Percentiles rank a stretch among this genome's conserved stretches.
Evolutionary conservation across 352 stramenopile species (phyloP).

Genomic region (Globisporangium mamillatum): DNA sequence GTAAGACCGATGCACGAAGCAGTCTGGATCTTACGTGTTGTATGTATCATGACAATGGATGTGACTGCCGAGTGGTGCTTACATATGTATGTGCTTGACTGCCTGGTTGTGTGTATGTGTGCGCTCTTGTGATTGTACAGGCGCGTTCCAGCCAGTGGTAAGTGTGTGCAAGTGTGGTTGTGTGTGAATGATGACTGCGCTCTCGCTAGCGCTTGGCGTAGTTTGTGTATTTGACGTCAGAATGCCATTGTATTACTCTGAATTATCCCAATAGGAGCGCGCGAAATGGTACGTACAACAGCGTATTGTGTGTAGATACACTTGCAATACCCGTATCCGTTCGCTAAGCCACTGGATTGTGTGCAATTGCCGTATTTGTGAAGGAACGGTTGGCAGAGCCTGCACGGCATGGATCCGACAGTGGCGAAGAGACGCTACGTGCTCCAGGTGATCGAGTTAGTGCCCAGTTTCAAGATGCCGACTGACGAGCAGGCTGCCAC

Average conservation of each 20-base stretch:
- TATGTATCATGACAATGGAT: not conserved
- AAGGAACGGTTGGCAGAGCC: constrained; percentile 46
- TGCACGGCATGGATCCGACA: constrained; percentile 32
- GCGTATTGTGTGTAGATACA: not conserved
- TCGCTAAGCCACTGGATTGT: not conserved
- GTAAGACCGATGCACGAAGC: constrained; percentile 17
- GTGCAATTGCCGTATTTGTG: not conserved
- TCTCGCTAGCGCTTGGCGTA: too few relatives aligned
- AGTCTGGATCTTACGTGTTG: not conserved
- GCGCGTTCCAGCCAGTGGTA: constrained; percentile 54
- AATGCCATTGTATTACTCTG: not conserved
- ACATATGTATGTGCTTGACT: not conserved
- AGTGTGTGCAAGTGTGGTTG: constrained; percentile 9
- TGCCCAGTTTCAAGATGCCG: constrained; percentile 44
- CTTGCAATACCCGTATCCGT: not conserved
- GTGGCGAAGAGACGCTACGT: constrained; percentile 55
- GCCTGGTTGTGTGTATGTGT: not conserved
- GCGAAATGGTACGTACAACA: constrained; percentile 49
- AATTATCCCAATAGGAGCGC: constrained; percentile 28
- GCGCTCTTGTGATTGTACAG: constrained; percentile 12
- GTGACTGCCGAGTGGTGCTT: not conserved
- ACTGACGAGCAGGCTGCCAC: constrained; percentile 7
- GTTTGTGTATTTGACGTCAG: not conserved
- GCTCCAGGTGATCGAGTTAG: constrained; percentile 42
- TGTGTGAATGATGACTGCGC: not conserved